phyloP scores from a whole-genome alignment of 2,329 filamentous ascomycete species.

The Didymella segeticola region DNA sequence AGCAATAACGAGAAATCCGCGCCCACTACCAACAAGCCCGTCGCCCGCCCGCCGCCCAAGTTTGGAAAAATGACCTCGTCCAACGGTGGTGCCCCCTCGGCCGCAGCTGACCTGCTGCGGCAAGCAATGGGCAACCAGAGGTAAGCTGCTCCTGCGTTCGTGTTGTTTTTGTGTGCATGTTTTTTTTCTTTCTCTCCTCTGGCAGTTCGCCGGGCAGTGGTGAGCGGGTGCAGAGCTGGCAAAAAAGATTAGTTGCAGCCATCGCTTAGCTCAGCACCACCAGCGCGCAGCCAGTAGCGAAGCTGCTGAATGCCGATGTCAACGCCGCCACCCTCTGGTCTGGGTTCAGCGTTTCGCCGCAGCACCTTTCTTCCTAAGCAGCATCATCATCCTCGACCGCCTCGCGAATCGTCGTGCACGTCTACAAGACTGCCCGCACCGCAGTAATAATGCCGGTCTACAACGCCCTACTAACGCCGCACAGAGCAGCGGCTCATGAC shows the following conservation, averaged over 20 bases:
- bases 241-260: constrained; percentile 11
- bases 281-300: constrained; percentile 18
- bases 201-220: constrained; percentile 4
- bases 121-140: constrained; percentile 63
- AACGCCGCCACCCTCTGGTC: constrained; percentile 41
- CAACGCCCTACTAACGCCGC: constrained; percentile 47
- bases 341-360: constrained; percentile 29
- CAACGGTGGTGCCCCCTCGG: constrained; percentile 54
- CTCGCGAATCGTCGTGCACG: constrained; percentile 10
- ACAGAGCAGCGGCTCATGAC: constrained; percentile 67
- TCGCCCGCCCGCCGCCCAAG: constrained; percentile 32
- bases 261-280: constrained; percentile 30
- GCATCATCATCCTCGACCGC: constrained; percentile 5
- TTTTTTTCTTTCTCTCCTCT: too few species aligned
- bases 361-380: constrained; percentile 16
- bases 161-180: constrained; percentile 9
- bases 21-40: constrained; percentile 22
- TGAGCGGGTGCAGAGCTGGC: constrained; percentile 8
- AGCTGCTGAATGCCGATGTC: constrained; percentile 26
- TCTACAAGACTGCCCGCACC: constrained; percentile 15
- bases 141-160: constrained; percentile 52
- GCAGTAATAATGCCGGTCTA: constrained; percentile 40
- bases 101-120: constrained; percentile 64
- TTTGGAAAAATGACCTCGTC: constrained; percentile 38
- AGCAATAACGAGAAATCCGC: constrained; percentile 35